Conservation (phyloP, 176 grass and related monocot genomes). For the Saccharum spontaneum region DNA sequence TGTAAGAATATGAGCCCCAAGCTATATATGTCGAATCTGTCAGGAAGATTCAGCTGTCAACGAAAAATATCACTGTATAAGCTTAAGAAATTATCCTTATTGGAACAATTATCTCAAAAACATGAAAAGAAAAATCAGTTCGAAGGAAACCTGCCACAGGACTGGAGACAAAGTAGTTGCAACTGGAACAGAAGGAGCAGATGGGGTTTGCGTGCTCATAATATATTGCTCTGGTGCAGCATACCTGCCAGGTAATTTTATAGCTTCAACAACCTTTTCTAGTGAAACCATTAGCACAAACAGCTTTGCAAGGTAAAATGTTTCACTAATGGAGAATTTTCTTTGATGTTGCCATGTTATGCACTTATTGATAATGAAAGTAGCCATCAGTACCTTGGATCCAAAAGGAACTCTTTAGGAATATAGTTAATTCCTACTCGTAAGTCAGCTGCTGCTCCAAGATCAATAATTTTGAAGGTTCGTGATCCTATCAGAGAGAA, state of each 20-base stretch:
- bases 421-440: conserved; percentile 98
- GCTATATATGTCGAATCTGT: conserved; percentile 99
- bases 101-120: not conserved
- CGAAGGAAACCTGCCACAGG: conserved; percentile 78
- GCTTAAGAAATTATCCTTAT: conserved; percentile 23
- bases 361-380: not conserved
- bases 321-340: not conserved
- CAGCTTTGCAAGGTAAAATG: conserved; percentile 1
- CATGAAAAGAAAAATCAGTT: not conserved
- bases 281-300: conserved; percentile 8
- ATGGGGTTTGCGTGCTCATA: conserved; percentile 99
- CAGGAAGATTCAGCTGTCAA: conserved; percentile 94
- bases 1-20: conserved; percentile 92
- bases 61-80: conserved; percentile 26
- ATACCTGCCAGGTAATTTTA: conserved; percentile 62
- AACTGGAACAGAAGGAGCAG: conserved; percentile 93
- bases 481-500: conserved; percentile 51
- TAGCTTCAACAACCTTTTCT: conserved; percentile 32
- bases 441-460: conserved; percentile 95
- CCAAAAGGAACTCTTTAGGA: conserved; percentile 96
- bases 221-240: conserved; percentile 98
- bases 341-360: not conserved
- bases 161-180: conserved; percentile 93
- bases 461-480: conserved; percentile 98
- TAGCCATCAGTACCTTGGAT: conserved; percentile 73